A percentile compares a stretch with the other conserved stretches of the same genome.
phyloP scores from a whole-genome alignment of 805 yeast genomes.

The Hanseniaspora guilliermondii region DNA sequence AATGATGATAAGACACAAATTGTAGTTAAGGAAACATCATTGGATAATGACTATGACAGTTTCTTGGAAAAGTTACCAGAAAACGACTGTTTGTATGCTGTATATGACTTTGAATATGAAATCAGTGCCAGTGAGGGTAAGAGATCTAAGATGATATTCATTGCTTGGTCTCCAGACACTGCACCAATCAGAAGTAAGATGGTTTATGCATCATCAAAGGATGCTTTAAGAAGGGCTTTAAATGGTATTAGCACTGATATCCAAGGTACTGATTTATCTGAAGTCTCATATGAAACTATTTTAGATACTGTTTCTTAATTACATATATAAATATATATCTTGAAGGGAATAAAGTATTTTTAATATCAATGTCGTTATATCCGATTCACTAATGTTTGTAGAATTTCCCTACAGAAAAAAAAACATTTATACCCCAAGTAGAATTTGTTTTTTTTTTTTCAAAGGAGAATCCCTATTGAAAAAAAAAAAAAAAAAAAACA shows the following conservation, averaged over 20 bases:
- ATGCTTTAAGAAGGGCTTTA: slow-evolving; percentile 91
- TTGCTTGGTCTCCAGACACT: slow-evolving; percentile 96
- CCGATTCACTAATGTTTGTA: background rate
- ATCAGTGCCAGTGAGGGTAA: slow-evolving; percentile 84
- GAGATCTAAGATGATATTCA: slow-evolving; percentile 60
- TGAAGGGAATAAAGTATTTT: background rate
- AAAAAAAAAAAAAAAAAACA: background rate
- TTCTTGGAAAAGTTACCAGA: slow-evolving; percentile 87
- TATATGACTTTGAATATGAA: slow-evolving; percentile 94
- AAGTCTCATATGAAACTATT: slow-evolving; percentile 88
- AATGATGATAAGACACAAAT: slow-evolving; percentile 83
- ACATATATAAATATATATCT: background rate
- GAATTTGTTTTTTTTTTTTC: too few species aligned
- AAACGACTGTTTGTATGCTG: slow-evolving; percentile 90
- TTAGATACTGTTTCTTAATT: slow-evolving; percentile 62
- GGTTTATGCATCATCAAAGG: slow-evolving; percentile 98
- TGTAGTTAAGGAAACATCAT: slow-evolving; percentile 74
- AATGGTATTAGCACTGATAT: slow-evolving; percentile 89
- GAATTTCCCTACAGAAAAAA: too few species aligned
- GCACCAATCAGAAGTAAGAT: slow-evolving; percentile 92
- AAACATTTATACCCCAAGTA: too few species aligned
- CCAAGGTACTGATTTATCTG: slow-evolving; percentile 96
- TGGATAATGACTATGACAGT: slow-evolving; percentile 62
- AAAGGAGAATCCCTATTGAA: too few species aligned
- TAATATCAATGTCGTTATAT: background rate